Conservation (phyloP, 2,329 filamentous ascomycete genomes). For the Xylaria polymorpha region DNA sequence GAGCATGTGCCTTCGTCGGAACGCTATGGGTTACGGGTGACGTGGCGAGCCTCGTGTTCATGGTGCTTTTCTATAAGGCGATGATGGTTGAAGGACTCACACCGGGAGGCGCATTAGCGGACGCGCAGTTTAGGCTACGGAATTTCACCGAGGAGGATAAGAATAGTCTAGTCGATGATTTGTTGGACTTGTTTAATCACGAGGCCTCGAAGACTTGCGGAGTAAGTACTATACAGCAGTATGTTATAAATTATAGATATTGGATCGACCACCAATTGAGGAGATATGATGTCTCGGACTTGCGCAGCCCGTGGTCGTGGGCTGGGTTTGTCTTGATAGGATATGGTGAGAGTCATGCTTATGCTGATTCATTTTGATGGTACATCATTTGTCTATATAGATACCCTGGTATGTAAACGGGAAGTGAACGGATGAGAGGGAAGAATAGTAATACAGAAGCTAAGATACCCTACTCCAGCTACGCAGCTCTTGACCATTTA, state of each 20-base stretch:
- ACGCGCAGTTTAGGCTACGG: constrained; percentile 24
- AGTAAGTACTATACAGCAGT: constrained; percentile 17
- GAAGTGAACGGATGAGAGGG: not conserved
- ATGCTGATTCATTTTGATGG: constrained; percentile 2
- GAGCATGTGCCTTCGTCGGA: constrained; percentile 32
- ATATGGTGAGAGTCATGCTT: constrained; percentile 31
- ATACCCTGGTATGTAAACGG: not conserved
- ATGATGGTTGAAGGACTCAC: constrained; percentile 30
- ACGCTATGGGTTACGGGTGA: constrained; percentile 33
- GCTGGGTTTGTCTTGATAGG: constrained; percentile 34
- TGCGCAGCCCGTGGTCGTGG: constrained; percentile 32
- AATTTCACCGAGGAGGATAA: constrained; percentile 29
- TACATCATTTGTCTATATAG: not conserved
- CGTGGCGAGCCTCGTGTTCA: constrained; percentile 33
- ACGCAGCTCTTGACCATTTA: not conserved
- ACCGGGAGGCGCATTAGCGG: constrained; percentile 23
- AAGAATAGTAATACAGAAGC: not conserved
- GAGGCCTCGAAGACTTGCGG: constrained; percentile 25
- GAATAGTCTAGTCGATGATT: constrained; percentile 19
- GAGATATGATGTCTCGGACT: constrained; percentile 21
- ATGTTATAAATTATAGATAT: constrained; percentile 34
- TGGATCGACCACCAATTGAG: constrained; percentile 33
- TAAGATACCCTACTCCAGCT: not conserved
- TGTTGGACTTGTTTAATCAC: constrained; percentile 21
- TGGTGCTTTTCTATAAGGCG: constrained; percentile 33